Base-by-base conservation (phyloP, 1,139 yeast species). In the Suhomyces wounanorum region DNA sequence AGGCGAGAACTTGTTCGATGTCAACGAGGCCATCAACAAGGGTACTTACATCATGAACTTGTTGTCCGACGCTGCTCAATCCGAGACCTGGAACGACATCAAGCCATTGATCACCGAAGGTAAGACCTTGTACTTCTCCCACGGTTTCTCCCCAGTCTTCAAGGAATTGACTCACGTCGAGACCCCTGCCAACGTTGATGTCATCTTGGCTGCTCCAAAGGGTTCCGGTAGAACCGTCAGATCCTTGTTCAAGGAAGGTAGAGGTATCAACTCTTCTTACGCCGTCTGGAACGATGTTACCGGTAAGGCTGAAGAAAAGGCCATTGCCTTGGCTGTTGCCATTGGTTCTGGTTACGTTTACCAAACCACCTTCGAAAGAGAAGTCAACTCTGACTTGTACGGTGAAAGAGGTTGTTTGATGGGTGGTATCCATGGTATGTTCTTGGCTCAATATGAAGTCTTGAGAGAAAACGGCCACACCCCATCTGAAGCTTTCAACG, bases 401-500 rank as follows among this genome's bases (percentile, higher is more conserved):
- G 99, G 99, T 81, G 99, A 94, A 84, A 91, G 99, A 85, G 99
- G 99, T 72, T 92, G 98, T 82, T 84, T 94, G 68, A 94, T 94
- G 99, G 99, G 99, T 75, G 99, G 99, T 85, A 92, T 94, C 83
- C 99, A 94, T 84, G 99, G 99, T 83, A 94, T 94, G 98, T 94
- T 94, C 92, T 85, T 94, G 70, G 99, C 99, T 66, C 99, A 94
- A 83, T 94, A 94, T 85, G 99, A 94, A 79, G 99, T 94, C 59
- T 87, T 94, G 76, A 92, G 99, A 83, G 98, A 92, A 83, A 91
- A 95, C 73, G 99, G 99, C 62, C 99, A 94, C 87, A 83, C 97
- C 63, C 99, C 99, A 81, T 90, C 97, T 59, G 99, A 94, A 84
- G 99, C 99, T 68, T 94, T 94, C 92, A 94, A 94, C 78, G 99